phyloP scores from a whole-genome alignment of 768 basidiomycete species.

The Kwoniella botswanensis region DNA sequence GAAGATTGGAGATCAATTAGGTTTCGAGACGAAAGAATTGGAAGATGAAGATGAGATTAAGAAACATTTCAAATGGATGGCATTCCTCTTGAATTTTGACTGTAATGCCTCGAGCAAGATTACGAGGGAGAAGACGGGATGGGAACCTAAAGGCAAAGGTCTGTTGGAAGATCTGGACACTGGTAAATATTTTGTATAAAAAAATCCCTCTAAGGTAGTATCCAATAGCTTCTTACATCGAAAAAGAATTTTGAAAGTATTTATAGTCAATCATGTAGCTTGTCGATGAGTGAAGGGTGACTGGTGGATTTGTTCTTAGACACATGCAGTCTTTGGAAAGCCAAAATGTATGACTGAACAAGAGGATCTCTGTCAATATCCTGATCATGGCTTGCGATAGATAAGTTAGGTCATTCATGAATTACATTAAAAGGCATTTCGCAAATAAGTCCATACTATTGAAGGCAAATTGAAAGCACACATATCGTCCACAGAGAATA shows the following conservation, averaged over 20 bases:
- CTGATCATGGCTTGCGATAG: too few species aligned
- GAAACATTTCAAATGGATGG: slow-evolving; percentile 22
- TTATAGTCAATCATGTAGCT: not conserved
- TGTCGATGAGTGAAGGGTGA: too few species aligned
- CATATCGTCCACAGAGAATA: too few species aligned
- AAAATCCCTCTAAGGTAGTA: too few species aligned
- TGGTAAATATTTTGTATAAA: slow-evolving; percentile 14
- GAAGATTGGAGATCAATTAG: slow-evolving; percentile 27
- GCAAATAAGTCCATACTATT: too few species aligned
- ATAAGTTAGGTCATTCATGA: too few species aligned
- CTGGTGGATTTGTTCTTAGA: too few species aligned
- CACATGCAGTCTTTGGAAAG: too few species aligned
- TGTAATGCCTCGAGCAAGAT: slow-evolving; percentile 1
- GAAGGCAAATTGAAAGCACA: too few species aligned
- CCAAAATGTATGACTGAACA: too few species aligned
- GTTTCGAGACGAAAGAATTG: slow-evolving; percentile 12
- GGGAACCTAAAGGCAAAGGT: slow-evolving; percentile 32
- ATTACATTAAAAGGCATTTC: too few species aligned
- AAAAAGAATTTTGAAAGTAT: not conserved
- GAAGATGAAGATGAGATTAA: slow-evolving; percentile 11
- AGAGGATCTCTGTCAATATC: too few species aligned
- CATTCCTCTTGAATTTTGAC: not conserved
- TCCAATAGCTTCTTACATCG: not conserved
- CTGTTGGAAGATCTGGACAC: slow-evolving; percentile 26
- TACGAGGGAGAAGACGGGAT: slow-evolving; percentile 36